A percentile compares a stretch with the other conserved stretches of the same genome.
Evolutionary conservation across 352 stramenopile genomes (phyloP).

Genomic region (Phytophthora uliginosa): DNA sequence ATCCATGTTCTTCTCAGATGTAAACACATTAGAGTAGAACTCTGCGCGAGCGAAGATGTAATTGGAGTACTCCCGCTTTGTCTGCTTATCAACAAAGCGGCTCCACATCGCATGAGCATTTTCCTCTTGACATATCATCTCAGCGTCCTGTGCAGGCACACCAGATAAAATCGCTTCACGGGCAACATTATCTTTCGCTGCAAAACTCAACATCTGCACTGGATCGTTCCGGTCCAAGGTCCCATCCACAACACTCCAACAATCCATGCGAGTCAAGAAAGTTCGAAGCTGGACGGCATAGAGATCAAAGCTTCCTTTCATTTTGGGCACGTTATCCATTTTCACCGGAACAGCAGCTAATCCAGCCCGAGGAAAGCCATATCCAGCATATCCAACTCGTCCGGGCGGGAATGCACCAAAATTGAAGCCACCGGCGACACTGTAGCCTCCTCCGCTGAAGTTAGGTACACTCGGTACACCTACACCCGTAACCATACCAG

Average conservation of each 20-base stretch:
- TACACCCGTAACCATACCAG: too few relatives aligned
- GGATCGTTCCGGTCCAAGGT: not conserved
- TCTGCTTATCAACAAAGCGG: slow-evolving; percentile 14
- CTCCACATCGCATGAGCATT: slow-evolving; percentile 10
- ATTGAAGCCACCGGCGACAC: slow-evolving; percentile 2
- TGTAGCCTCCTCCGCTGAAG: too few relatives aligned
- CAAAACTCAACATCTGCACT: not conserved
- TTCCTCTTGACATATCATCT: slow-evolving; percentile 20
- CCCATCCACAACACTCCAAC: slow-evolving; percentile 17
- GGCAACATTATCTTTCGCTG: not conserved
- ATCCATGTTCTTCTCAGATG: slow-evolving; percentile 11
- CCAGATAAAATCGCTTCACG: slow-evolving; percentile 9
- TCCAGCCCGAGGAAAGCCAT: too few relatives aligned
- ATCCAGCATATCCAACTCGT: too few relatives aligned
- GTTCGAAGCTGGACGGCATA: not conserved
- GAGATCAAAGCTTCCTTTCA: not conserved
- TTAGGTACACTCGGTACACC: too few relatives aligned
- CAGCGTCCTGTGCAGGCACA: slow-evolving; percentile 1
- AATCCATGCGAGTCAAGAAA: slow-evolving; percentile 2
- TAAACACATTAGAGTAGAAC: slow-evolving; percentile 14
- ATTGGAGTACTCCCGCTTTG: slow-evolving; percentile 20
- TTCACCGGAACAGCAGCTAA: not conserved
- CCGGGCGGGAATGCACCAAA: not conserved
- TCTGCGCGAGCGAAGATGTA: slow-evolving; percentile 7
- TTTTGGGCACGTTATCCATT: not conserved